Percentiles rank a stretch among this genome's conserved stretches.
phyloP scores from a whole-genome alignment of 2,329 filamentous ascomycete genomes.

The Metarhizium guizhouense region DNA sequence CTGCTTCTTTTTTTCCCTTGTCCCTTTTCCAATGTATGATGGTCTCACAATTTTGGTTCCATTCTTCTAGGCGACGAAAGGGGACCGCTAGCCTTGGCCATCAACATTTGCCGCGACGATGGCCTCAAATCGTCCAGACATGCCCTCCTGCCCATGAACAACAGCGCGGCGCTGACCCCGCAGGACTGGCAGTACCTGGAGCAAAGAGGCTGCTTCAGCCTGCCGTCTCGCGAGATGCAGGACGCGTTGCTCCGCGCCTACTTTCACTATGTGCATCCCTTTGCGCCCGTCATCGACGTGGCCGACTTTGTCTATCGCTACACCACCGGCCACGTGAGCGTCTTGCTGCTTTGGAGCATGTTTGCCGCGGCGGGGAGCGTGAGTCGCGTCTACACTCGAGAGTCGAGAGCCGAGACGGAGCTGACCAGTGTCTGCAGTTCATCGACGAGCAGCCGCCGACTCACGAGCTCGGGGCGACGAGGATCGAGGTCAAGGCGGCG shows the following conservation, averaged over 20 bases:
- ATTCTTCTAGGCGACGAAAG: background rate
- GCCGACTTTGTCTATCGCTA: conserved; percentile 11
- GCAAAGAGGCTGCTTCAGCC: conserved; percentile 11
- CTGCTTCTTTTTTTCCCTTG: too few relatives aligned
- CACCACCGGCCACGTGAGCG: conserved; percentile 7
- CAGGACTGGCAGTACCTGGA: background rate
- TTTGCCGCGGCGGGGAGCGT: conserved; percentile 20
- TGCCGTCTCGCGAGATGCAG: conserved; percentile 7
- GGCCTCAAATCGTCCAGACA: background rate
- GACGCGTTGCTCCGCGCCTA: conserved; percentile 12
- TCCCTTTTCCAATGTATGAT: too few relatives aligned
- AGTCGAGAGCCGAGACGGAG: too few relatives aligned
- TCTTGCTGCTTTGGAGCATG: conserved; percentile 20
- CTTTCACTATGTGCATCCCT: conserved; percentile 17
- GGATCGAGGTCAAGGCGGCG: conserved; percentile 7
- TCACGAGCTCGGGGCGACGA: conserved; percentile 1
- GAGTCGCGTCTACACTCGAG: conserved; percentile 9
- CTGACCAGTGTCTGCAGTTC: conserved; percentile 1
- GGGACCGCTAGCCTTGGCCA: background rate
- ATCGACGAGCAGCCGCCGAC: conserved; percentile 5
- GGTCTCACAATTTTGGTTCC: background rate
- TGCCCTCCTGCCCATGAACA: background rate
- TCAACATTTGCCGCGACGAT: background rate
- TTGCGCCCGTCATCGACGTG: conserved; percentile 15
- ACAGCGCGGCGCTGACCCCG: background rate